phyloP scores from a whole-genome alignment of 352 stramenopile genomes.

The Globisporangium recalcitrans region DNA sequence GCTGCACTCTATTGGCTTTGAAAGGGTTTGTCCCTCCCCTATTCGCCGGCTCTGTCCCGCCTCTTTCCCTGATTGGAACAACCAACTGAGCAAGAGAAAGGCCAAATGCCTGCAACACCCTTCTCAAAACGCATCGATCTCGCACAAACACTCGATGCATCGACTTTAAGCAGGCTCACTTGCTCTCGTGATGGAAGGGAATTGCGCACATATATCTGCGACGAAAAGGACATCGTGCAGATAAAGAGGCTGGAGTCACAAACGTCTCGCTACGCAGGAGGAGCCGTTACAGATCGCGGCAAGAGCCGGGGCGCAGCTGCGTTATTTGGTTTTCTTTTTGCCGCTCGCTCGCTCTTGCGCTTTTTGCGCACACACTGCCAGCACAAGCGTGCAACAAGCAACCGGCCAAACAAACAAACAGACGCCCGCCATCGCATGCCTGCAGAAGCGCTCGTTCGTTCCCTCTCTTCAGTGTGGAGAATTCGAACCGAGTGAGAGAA shows the following conservation, averaged over 20 bases:
- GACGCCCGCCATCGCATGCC: not conserved
- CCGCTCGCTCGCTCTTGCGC: not conserved
- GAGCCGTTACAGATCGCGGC: not conserved
- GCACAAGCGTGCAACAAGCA: not conserved
- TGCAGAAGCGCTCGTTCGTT: not conserved
- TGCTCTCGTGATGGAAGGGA: not conserved
- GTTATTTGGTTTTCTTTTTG: not conserved
- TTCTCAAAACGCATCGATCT: not conserved
- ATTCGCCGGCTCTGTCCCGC: not conserved
- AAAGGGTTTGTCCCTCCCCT: not conserved
- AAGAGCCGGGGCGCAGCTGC: not conserved
- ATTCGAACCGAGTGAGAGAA: conserved; percentile 4
- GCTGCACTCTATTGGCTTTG: no score
- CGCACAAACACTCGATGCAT: not conserved
- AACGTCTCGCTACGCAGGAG: not conserved
- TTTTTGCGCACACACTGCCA: not conserved
- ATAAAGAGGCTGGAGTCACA: not conserved
- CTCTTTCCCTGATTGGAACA: not conserved
- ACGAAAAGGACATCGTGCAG: no score
- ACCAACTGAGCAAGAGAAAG: not conserved
- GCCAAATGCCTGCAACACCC: not conserved
- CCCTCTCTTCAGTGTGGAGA: conserved; percentile 1
- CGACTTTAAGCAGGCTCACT: not conserved
- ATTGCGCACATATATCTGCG: no score
- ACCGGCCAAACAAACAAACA: not conserved